Conservation (phyloP, 225 moss, liverwort and hornwort genomes). For the Takakia lepidozioides region DNA sequence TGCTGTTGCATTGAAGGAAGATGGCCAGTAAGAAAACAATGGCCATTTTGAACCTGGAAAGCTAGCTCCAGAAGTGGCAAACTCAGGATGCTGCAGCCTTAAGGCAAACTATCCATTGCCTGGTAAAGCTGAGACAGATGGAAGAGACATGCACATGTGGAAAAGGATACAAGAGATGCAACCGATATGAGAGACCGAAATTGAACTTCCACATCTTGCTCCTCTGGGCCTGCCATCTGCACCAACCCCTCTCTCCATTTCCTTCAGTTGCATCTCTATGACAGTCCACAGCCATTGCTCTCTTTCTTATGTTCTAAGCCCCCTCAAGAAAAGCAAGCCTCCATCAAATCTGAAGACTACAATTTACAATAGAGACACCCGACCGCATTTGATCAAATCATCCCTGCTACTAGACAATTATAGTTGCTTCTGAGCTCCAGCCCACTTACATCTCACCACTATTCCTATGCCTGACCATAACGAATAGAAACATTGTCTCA, state of each 20-base stretch:
- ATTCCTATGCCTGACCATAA: too few species aligned
- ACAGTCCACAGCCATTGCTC: too few species aligned
- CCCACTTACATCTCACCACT: too few species aligned
- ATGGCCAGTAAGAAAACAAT: not conserved
- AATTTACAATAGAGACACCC: too few species aligned
- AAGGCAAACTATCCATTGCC: not conserved
- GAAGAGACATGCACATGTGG: too few species aligned
- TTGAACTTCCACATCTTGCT: conserved; percentile 77
- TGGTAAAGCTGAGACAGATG: not conserved
- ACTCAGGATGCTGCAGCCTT: not conserved
- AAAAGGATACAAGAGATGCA: conserved; percentile 76
- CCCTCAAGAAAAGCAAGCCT: too few species aligned
- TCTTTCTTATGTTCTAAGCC: too few species aligned
- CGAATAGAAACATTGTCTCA: too few species aligned
- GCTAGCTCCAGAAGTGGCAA: conserved; percentile 10
- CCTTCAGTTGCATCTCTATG: not conserved
- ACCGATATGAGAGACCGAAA: conserved; percentile 89
- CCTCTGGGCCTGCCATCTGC: conserved; percentile 83
- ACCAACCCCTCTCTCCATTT: conserved; percentile 4
- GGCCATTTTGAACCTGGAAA: not conserved
- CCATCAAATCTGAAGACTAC: too few species aligned
- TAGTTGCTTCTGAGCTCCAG: too few species aligned
- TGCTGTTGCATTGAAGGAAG: not conserved
- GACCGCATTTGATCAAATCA: too few species aligned
- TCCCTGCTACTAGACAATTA: not conserved